These are phyloP conservation scores for Mrakia blollopis DNA, from an alignment of 768 basidiomycete species.

Conservation along the genomic window DNA sequence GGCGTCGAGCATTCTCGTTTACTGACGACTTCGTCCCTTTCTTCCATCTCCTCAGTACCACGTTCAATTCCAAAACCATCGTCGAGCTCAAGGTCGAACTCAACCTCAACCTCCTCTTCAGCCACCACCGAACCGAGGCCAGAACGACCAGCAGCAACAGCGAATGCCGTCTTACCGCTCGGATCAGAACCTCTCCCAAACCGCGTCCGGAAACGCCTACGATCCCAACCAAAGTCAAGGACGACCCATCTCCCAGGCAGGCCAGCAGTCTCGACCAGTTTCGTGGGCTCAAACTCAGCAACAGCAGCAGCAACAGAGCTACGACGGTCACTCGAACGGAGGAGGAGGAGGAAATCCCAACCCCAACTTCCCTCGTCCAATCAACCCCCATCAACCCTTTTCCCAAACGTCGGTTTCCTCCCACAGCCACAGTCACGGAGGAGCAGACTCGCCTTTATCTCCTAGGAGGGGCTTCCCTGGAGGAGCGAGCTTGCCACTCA, in stretches of 20 bases:
- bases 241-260: neutral
- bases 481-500: slow-evolving; percentile 2
- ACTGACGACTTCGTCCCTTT: neutral
- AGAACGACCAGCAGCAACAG: neutral
- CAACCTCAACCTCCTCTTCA: neutral
- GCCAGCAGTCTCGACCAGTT: neutral
- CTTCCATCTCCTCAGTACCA: slow-evolving; percentile 10
- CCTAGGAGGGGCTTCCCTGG: neutral
- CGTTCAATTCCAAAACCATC: slow-evolving; percentile 30
- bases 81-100: slow-evolving; percentile 11
- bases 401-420: neutral
- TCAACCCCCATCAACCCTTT: slow-evolving; percentile 2
- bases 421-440: neutral
- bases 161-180: slow-evolving; percentile 22
- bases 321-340: neutral
- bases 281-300: slow-evolving; percentile 17
- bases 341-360: neutral
- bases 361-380: neutral
- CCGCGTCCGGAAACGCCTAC: neutral
- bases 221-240: neutral
- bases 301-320: slow-evolving; percentile 1
- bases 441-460: neutral
- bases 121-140: neutral
- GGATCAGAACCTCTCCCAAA: slow-evolving; percentile 9
- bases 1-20: neutral